A percentile compares a stretch with the other conserved stretches of the same genome.
Evolutionary conservation across 257 asterid genomes (phyloP).

Genomic region (Nicotiana noctiflora): DNA sequence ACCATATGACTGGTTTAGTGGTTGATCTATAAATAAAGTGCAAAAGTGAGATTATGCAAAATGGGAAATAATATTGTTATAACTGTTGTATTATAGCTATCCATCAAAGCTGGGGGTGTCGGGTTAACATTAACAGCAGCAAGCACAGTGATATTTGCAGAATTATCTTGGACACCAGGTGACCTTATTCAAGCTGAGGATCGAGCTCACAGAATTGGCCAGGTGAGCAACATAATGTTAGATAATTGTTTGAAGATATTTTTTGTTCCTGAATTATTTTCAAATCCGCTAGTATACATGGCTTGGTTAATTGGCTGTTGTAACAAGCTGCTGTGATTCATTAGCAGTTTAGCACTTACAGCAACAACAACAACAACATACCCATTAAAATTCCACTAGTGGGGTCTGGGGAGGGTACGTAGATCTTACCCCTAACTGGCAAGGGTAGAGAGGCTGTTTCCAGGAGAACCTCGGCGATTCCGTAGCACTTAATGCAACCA

Average conservation of each 20-base stretch:
- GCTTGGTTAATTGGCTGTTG: not conserved
- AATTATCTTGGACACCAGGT: conserved; percentile 96
- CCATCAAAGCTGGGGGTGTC: conserved; percentile 95
- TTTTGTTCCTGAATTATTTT: not conserved
- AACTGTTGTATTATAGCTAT: conserved; percentile 46
- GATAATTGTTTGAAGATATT: not conserved
- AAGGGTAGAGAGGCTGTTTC: too few relatives aligned
- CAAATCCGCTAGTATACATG: not conserved
- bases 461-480: too few relatives aligned
- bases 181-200: conserved; percentile 96
- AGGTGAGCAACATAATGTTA: conserved; percentile 36
- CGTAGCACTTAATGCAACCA: not conserved
- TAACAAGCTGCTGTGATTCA: not conserved
- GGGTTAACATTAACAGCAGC: conserved; percentile 92
- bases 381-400: too few relatives aligned
- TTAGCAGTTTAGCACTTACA: too few relatives aligned
- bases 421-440: too few relatives aligned
- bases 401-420: too few relatives aligned
- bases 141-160: conserved; percentile 91
- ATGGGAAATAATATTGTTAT: conserved; percentile 5
- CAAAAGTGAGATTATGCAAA: not conserved
- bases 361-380: too few relatives aligned
- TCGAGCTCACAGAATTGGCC: conserved; percentile 98
- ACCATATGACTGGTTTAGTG: not conserved
- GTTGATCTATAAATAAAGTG: not conserved